Conservation (phyloP, 2,329 filamentous ascomycete species). For the Cercospora sesami region DNA sequence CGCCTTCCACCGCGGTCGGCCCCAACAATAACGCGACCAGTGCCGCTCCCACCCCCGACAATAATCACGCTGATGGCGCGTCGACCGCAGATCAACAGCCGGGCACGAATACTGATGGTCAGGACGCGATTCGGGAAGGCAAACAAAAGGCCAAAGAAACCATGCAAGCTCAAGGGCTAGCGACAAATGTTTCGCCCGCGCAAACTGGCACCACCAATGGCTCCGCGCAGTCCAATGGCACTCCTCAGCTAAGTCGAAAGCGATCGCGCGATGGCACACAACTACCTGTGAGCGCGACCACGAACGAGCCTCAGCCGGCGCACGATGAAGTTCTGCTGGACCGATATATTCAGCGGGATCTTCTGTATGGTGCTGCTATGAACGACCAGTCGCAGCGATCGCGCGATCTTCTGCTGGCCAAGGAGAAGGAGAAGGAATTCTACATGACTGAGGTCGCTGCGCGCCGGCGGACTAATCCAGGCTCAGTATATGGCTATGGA, state of each 20-base stretch:
- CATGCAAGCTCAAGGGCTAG: constrained; percentile 52
- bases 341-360: constrained; percentile 65
- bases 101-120: constrained; percentile 29
- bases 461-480: constrained; percentile 58
- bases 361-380: constrained; percentile 58
- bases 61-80: constrained; percentile 13
- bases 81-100: constrained; percentile 23
- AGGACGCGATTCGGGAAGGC: constrained; percentile 56
- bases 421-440: constrained; percentile 67
- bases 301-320: constrained; percentile 24
- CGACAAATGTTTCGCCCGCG: constrained; percentile 40
- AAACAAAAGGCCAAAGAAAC: constrained; percentile 63
- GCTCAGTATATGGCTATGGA: constrained; percentile 65
- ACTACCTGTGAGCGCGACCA: constrained; percentile 43
- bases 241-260: constrained; percentile 53
- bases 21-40: constrained; percentile 19
- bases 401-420: constrained; percentile 56
- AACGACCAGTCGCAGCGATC: constrained; percentile 48
- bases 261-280: constrained; percentile 61
- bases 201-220: constrained; percentile 26
- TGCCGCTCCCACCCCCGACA: constrained; percentile 29
- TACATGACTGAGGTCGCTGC: constrained; percentile 65
- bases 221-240: constrained; percentile 47
- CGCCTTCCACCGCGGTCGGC: constrained; percentile 20
- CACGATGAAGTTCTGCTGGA: constrained; percentile 53